These are phyloP conservation scores for Candida maltosa DNA, from an alignment of 805 yeast species.

Conservation along the genomic window DNA sequence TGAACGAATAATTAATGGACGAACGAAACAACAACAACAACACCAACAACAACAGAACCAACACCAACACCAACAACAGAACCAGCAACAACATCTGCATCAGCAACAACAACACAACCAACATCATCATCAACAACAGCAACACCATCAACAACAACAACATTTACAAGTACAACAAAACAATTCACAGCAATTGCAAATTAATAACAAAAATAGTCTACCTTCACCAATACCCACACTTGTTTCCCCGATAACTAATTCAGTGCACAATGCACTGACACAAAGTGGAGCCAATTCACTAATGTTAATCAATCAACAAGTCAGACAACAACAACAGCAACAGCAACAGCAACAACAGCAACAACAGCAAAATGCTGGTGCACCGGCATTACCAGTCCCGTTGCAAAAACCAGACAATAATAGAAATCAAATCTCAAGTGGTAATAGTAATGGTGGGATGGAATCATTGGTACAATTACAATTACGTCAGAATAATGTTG, in stretches of 20 bases:
- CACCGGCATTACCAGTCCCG: constrained; percentile 3
- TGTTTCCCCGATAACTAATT: neutral
- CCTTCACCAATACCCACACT: constrained; percentile 1
- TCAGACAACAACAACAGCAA: constrained; percentile 7
- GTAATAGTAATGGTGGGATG: too few relatives aligned
- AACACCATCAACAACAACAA: constrained; percentile 5
- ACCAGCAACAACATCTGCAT: constrained; percentile 3
- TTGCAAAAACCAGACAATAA: neutral
- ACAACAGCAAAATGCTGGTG: constrained; percentile 6
- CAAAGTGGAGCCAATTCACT: neutral
- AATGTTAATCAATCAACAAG: too few relatives aligned
- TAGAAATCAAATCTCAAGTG: neutral
- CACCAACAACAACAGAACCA: constrained; percentile 11
- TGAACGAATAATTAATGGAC: constrained; percentile 34
- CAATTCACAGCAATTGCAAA: constrained; percentile 1
- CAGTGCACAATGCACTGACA: neutral
- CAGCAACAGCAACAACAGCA: constrained; percentile 8
- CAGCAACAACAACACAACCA: constrained; percentile 5
- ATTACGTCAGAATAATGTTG: neutral
- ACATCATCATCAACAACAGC: constrained; percentile 7
- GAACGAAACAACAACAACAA: constrained; percentile 17
- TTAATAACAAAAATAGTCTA: neutral
- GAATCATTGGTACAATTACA: neutral
- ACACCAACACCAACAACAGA: constrained; percentile 6
- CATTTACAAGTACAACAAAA: constrained; percentile 2